phyloP scores from a whole-genome alignment of 1,284 basidiomycete species.

The Fomes fomentarius region DNA sequence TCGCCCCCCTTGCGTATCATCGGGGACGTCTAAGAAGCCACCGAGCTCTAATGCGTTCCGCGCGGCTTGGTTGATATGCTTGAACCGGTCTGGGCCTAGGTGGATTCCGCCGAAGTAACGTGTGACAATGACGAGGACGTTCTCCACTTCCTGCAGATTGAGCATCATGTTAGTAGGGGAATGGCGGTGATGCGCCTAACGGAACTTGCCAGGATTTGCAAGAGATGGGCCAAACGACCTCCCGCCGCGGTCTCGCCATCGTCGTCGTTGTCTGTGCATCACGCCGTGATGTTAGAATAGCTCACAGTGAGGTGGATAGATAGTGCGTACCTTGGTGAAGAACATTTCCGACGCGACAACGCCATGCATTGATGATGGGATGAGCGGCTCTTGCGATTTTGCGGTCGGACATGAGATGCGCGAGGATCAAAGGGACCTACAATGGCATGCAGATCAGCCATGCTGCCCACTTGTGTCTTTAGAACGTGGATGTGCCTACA shows the following conservation, averaged over 20 bases:
- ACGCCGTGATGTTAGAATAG: background rate
- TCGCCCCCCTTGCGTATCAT: conserved; percentile 14
- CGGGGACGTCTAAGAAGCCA: conserved; percentile 65
- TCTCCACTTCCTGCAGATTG: conserved; percentile 66
- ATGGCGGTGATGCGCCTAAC: background rate
- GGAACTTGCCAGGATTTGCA: conserved; percentile 79
- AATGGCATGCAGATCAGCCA: no score
- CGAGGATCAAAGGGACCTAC: conserved; percentile 74
- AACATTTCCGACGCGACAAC: conserved; percentile 67
- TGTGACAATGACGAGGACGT: conserved; percentile 85
- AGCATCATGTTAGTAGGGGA: background rate
- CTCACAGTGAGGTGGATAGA: background rate
- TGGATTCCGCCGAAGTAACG: conserved; percentile 83
- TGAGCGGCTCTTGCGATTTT: conserved; percentile 81
- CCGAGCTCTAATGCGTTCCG: conserved; percentile 83
- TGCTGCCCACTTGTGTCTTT: no score
- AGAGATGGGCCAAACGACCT: conserved; percentile 80
- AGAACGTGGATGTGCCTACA: no score
- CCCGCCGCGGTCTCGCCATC: conserved; percentile 93
- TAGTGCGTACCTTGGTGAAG: conserved; percentile 69
- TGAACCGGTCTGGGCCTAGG: conserved; percentile 88
- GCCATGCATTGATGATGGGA: conserved; percentile 89
- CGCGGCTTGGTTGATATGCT: conserved; percentile 90
- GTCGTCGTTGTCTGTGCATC: conserved; percentile 82
- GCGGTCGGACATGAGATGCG: conserved; percentile 74